These are phyloP conservation scores for Plasmodium vinckei DNA, from an alignment of 169 alveolate genomes.

Conservation along the genomic window DNA sequence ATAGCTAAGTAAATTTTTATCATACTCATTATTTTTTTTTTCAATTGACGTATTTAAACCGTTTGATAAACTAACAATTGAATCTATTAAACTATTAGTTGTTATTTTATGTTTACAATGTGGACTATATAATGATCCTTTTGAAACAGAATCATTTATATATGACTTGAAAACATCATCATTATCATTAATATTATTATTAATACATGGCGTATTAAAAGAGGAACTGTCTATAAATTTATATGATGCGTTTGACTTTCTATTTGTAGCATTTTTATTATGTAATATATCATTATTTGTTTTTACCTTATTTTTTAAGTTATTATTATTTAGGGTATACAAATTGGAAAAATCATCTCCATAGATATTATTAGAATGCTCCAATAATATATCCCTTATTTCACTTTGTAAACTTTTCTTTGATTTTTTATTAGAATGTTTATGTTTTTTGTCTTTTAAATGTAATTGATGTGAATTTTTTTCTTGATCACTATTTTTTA, in stretches of 20 bases:
- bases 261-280: constrained; percentile 18
- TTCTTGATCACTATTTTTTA: constrained; percentile 28
- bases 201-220: constrained; percentile 9
- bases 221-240: background rate
- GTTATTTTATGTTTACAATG: constrained; percentile 15
- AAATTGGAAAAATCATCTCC: constrained; percentile 11
- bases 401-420: constrained; percentile 11
- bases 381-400: constrained; percentile 17
- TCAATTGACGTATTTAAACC: constrained; percentile 26
- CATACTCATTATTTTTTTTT: constrained; percentile 35
- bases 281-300: constrained; percentile 8
- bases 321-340: constrained; percentile 16
- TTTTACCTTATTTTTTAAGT: constrained; percentile 9
- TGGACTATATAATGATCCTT: background rate
- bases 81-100: constrained; percentile 71
- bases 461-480: constrained; percentile 26
- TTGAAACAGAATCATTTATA: constrained; percentile 17
- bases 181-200: background rate
- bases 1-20: constrained; percentile 37
- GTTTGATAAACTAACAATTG: constrained; percentile 68
- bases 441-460: constrained; percentile 51
- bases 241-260: constrained; percentile 5
- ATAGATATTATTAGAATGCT: constrained; percentile 20
- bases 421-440: constrained; percentile 24
- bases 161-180: constrained; percentile 12